A percentile compares a stretch with the other conserved stretches of the same genome.
phyloP scores from a whole-genome alignment of 2,329 filamentous ascomycete species.

The Cordyceps tenuipes region DNA sequence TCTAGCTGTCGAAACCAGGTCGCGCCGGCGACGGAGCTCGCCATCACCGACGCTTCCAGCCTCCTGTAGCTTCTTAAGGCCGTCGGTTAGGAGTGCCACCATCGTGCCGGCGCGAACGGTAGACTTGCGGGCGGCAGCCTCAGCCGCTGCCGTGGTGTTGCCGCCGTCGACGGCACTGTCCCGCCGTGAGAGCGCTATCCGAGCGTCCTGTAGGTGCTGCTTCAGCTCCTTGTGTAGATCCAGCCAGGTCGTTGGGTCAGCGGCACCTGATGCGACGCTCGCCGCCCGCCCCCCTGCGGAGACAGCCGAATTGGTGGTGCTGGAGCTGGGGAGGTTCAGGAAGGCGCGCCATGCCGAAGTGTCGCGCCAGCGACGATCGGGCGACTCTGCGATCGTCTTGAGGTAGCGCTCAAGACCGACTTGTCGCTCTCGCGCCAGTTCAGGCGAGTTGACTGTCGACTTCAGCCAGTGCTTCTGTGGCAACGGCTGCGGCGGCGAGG shows the following conservation, averaged over 20 bases:
- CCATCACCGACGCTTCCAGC: constrained; percentile 57
- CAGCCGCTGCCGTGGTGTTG: constrained; percentile 38
- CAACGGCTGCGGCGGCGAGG: constrained; percentile 57
- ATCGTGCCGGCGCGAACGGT: constrained; percentile 61
- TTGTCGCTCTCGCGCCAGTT: constrained; percentile 64
- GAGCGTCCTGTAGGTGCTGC: constrained; percentile 57
- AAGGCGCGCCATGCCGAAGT: constrained; percentile 66
- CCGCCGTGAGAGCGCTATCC: constrained; percentile 56
- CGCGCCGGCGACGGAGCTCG: constrained; percentile 62
- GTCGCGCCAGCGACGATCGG: constrained; percentile 70
- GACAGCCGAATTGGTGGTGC: constrained; percentile 39
- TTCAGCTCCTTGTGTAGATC: constrained; percentile 71
- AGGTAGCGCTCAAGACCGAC: constrained; percentile 62
- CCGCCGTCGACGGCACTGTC: constrained; percentile 43
- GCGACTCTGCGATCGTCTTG: constrained; percentile 59
- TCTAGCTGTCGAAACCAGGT: constrained; percentile 59
- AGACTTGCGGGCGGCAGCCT: constrained; percentile 65
- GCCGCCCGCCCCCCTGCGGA: constrained; percentile 37
- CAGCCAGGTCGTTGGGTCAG: constrained; percentile 63
- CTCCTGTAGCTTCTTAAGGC: constrained; percentile 50
- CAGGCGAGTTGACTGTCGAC: constrained; percentile 59
- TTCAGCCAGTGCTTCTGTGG: constrained; percentile 72
- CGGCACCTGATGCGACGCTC: constrained; percentile 32
- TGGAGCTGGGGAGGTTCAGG: constrained; percentile 55
- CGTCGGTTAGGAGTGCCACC: constrained; percentile 56